These are phyloP conservation scores for Groenewaldozyma salmanticensis DNA, from an alignment of 805 yeast genomes.

Conservation along the genomic window DNA sequence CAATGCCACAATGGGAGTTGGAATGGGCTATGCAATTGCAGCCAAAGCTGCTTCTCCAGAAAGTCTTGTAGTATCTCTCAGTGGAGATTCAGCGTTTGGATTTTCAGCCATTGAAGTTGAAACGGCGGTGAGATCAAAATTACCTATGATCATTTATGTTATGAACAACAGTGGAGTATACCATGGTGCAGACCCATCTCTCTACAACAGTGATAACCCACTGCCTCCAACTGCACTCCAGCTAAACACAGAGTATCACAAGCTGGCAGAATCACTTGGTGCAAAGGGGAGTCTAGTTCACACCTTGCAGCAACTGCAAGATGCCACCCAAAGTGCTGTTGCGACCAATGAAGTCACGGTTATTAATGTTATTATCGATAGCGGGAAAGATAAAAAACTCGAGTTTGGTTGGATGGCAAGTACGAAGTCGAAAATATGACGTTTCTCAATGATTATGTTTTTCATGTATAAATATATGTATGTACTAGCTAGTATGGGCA, in stretches of 20 bases:
- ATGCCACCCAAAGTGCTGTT: constrained; percentile 29
- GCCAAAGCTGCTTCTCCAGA: constrained; percentile 40
- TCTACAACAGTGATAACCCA: constrained; percentile 18
- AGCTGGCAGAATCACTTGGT: constrained; percentile 47
- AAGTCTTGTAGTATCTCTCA: constrained; percentile 45
- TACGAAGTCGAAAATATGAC: constrained; percentile 27
- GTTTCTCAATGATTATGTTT: background rate
- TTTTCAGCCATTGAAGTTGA: constrained; percentile 67
- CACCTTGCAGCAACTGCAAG: constrained; percentile 32
- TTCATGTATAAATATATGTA: background rate
- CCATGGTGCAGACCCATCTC: constrained; percentile 42
- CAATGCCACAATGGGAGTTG: constrained; percentile 71
- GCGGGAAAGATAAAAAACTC: constrained; percentile 44
- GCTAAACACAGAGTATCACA: constrained; percentile 47
- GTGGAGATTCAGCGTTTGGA: constrained; percentile 74
- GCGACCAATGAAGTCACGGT: constrained; percentile 31
- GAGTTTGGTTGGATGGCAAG: constrained; percentile 65
- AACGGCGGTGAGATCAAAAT: constrained; percentile 45
- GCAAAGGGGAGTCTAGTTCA: constrained; percentile 41
- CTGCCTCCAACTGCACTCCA: constrained; percentile 55
- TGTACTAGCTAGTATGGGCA: background rate
- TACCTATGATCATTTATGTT: constrained; percentile 50
- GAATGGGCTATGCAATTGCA: constrained; percentile 60
- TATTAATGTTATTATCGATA: constrained; percentile 53
- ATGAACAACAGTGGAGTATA: constrained; percentile 70